phyloP scores from a whole-genome alignment of 345 rosid genomes.

The Hirschfeldia incana region DNA sequence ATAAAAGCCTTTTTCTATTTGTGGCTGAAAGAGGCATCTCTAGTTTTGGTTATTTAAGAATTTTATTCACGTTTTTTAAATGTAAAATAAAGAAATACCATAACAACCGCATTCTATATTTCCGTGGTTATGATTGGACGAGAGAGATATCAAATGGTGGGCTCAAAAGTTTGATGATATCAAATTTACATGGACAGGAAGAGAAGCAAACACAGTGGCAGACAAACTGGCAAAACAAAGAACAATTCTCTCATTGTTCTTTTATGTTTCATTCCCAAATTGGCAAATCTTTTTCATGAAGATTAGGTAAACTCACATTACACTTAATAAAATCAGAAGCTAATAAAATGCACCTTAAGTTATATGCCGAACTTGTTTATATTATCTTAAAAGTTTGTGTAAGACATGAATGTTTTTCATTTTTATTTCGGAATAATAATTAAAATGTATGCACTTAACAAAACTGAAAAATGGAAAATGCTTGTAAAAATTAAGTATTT shows the following conservation, averaged over 20 bases:
- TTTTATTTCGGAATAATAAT: not conserved
- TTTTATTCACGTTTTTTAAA: not conserved
- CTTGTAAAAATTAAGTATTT: not conserved
- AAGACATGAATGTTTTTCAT: not conserved
- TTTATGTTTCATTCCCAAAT: too few species aligned
- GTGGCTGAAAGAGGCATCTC: not conserved
- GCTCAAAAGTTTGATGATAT: too few species aligned
- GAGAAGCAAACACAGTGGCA: not conserved
- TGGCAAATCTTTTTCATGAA: too few species aligned
- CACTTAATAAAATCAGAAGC: too few species aligned
- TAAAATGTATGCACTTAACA: not conserved
- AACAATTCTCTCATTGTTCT: not conserved
- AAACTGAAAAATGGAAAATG: not conserved
- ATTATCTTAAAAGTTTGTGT: not conserved
- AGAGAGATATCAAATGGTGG: too few species aligned
- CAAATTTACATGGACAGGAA: too few species aligned
- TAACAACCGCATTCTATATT: too few species aligned
- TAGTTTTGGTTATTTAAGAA: not conserved
- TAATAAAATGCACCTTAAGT: not conserved
- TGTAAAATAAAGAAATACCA: not conserved
- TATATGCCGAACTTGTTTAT: not conserved
- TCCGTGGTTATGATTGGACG: too few species aligned
- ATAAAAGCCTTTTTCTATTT: not conserved
- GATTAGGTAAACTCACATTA: too few species aligned
- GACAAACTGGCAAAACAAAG: not conserved